Evolutionary conservation across 192 early-diverging fungal species (phyloP).

Genomic region (Podila epicladia): DNA sequence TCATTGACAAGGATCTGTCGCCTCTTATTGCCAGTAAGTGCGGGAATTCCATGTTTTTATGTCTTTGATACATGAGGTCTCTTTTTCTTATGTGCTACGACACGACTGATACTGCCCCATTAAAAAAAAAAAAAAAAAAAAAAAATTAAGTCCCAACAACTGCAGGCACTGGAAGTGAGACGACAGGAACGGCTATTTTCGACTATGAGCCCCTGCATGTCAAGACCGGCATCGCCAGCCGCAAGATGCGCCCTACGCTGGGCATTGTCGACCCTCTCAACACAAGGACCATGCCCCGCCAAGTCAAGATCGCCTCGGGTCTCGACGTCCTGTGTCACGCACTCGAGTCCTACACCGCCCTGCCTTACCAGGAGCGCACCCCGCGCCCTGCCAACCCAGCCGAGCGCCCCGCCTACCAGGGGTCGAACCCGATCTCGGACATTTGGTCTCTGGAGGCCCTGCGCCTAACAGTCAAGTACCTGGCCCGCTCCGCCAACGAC

Average conservation of each 20-base stretch:
- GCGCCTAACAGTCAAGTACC: slow-evolving; percentile 81
- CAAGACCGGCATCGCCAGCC: slow-evolving; percentile 92
- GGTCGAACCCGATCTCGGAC: slow-evolving; percentile 92
- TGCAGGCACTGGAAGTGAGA: slow-evolving; percentile 86
- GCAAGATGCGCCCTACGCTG: slow-evolving; percentile 84
- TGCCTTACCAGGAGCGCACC: slow-evolving; percentile 82
- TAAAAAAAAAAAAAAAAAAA: not conserved
- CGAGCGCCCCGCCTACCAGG: slow-evolving; percentile 89
- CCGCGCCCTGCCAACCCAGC: slow-evolving; percentile 85
- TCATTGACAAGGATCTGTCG: slow-evolving; percentile 75
- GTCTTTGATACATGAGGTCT: too few relatives aligned
- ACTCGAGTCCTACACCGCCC: slow-evolving; percentile 91
- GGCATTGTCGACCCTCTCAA: slow-evolving; percentile 92
- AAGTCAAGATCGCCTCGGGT: slow-evolving; percentile 87
- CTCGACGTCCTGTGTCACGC: slow-evolving; percentile 93
- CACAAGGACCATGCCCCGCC: slow-evolving; percentile 85
- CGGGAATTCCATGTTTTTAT: not conserved
- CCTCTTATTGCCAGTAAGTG: slow-evolving; percentile 80
- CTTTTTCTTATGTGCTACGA: slow-evolving; percentile 35
- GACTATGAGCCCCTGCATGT: slow-evolving; percentile 84
- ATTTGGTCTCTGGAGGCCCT: slow-evolving; percentile 87
- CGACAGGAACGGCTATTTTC: slow-evolving; percentile 94
- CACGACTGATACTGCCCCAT: not conserved
- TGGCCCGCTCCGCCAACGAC: slow-evolving; percentile 77
- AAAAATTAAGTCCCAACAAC: slow-evolving; percentile 68